phyloP scores from a whole-genome alignment of 2,329 filamentous ascomycete genomes.

The Penicillium janthinellum region DNA sequence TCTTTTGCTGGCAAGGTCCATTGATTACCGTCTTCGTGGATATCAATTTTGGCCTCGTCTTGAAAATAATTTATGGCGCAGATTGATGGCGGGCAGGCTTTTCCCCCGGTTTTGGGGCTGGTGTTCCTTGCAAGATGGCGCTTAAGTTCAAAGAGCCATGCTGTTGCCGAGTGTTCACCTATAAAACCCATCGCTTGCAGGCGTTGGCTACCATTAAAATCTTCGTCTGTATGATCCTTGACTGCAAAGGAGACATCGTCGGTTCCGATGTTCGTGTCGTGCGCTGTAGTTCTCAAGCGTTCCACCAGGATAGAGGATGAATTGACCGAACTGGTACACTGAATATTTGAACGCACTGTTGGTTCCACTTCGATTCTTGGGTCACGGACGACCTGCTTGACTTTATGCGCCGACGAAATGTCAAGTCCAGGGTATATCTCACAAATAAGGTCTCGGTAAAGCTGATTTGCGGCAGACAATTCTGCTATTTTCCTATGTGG shows the following conservation, averaged over 20 bases:
- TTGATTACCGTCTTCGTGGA: constrained; percentile 33
- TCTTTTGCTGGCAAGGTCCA: constrained; percentile 38
- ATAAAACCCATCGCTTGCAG: constrained; percentile 45
- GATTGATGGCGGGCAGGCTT: constrained; percentile 28
- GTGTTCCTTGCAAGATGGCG: constrained; percentile 36
- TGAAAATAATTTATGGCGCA: constrained; percentile 43
- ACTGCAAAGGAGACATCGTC: constrained; percentile 37
- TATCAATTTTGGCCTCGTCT: constrained; percentile 41
- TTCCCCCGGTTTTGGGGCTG: constrained; percentile 18
- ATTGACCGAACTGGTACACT: neutral
- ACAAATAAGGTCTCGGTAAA: neutral
- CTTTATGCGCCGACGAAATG: neutral
- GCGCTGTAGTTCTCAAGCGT: neutral
- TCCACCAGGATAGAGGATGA: neutral
- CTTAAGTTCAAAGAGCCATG: constrained; percentile 47
- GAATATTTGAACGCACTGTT: neutral
- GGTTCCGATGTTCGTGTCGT: constrained; percentile 5
- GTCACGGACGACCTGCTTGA: neutral
- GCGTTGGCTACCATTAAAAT: constrained; percentile 45
- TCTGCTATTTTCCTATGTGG: neutral
- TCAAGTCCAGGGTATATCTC: neutral
- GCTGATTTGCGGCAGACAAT: neutral
- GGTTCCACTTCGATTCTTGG: neutral
- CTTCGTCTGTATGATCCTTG: constrained; percentile 46
- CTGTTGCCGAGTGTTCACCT: constrained; percentile 48